Conservation (phyloP, 2,329 filamentous ascomycete genomes). For the Ophiostoma fasciatum region DNA sequence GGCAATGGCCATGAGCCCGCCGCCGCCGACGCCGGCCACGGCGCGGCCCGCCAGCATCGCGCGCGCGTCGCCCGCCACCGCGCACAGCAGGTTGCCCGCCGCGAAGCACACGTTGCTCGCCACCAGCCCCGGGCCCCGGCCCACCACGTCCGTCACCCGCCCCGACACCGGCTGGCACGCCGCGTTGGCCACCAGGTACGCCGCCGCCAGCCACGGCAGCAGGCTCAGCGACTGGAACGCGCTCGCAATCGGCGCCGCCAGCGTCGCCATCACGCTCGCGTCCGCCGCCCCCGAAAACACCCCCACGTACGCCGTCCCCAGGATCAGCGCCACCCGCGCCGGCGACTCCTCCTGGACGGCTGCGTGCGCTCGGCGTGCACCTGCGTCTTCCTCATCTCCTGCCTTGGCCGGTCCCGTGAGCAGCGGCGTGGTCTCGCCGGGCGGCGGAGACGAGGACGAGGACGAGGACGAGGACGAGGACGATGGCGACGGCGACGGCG, state of each 20-base stretch:
- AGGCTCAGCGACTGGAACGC: slow-evolving; percentile 69
- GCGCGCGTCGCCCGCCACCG: slow-evolving; percentile 48
- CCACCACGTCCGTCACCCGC: slow-evolving; percentile 77
- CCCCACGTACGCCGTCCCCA: slow-evolving; percentile 41
- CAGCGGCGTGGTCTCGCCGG: too few relatives aligned
- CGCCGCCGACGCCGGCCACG: slow-evolving; percentile 70
- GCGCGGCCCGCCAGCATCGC: slow-evolving; percentile 66
- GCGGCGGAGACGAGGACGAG: too few relatives aligned
- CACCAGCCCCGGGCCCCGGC: slow-evolving; percentile 60
- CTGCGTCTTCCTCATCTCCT: too few relatives aligned
- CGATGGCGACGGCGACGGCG: too few relatives aligned
- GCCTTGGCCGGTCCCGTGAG: too few relatives aligned
- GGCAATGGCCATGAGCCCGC: slow-evolving; percentile 60
- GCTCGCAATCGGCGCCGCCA: slow-evolving; percentile 69
- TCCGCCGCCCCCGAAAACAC: slow-evolving; percentile 55
- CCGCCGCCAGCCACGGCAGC: slow-evolving; percentile 75
- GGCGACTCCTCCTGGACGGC: slow-evolving; percentile 33
- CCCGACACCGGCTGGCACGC: slow-evolving; percentile 77
- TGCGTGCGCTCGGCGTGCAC: too few relatives aligned
- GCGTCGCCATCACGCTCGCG: slow-evolving; percentile 70
- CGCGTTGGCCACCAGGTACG: slow-evolving; percentile 79
- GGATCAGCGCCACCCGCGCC: slow-evolving; percentile 34
- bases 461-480: too few relatives aligned
- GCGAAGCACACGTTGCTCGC: slow-evolving; percentile 73
- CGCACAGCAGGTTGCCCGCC: slow-evolving; percentile 67